A percentile compares a stretch with the other conserved stretches of the same genome.
phyloP scores from a whole-genome alignment of 2,329 filamentous ascomycete species.

The Pyricularia grisea region DNA sequence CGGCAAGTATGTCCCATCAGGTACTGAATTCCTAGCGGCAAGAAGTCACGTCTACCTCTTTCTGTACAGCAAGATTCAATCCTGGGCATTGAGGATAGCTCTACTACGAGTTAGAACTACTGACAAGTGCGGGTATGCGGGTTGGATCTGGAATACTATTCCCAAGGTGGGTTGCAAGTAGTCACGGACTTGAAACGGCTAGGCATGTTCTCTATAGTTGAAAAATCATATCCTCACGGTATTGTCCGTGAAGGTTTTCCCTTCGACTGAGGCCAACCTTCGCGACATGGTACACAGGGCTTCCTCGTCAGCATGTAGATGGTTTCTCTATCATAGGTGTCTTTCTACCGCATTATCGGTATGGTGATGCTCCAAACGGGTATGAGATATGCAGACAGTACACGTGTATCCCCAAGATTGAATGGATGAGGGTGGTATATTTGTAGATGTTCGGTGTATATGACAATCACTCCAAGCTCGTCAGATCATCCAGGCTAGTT shows the following conservation, averaged over 20 bases:
- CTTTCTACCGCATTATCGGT: background rate
- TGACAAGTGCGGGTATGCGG: background rate
- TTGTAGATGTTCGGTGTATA: background rate
- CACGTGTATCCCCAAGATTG: background rate
- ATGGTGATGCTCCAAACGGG: background rate
- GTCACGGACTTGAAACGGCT: background rate
- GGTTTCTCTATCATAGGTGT: background rate
- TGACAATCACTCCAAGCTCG: conserved; percentile 52
- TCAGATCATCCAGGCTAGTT: conserved; percentile 53
- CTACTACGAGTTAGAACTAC: background rate
- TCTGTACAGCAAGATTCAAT: too few relatives aligned
- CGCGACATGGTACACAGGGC: background rate
- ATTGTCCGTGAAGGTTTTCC: background rate
- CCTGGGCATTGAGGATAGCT: too few relatives aligned
- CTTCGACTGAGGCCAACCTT: background rate
- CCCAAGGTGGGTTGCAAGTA: background rate
- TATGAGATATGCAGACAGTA: background rate
- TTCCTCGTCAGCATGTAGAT: background rate
- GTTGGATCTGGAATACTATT: background rate
- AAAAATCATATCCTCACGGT: background rate
- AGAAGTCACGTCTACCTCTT: too few relatives aligned
- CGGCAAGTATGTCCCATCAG: too few relatives aligned
- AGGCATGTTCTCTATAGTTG: background rate
- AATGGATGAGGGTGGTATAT: background rate
- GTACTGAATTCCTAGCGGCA: too few relatives aligned